phyloP scores from a whole-genome alignment of 768 basidiomycete genomes.

The Trametes cinnabarina region DNA sequence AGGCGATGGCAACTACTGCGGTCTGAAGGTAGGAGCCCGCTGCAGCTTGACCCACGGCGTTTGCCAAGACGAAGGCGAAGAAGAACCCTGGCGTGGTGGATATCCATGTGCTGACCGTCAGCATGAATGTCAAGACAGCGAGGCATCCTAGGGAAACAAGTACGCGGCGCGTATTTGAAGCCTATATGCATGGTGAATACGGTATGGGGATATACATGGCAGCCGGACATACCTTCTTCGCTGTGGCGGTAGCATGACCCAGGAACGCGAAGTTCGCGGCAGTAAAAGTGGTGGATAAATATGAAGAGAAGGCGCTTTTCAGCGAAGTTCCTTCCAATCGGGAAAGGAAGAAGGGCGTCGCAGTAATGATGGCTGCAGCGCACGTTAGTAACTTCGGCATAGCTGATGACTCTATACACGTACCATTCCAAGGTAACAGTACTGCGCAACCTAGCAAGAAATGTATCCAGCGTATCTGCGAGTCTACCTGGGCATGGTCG shows the following conservation, averaged over 20 bases:
- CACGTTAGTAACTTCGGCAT: no score
- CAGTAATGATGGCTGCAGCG: conserved; percentile 80
- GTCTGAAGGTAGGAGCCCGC: conserved; percentile 76
- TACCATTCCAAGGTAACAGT: conserved; percentile 90
- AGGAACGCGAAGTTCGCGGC: conserved; percentile 66
- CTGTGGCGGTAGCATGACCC: conserved; percentile 68
- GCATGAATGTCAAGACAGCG: conserved; percentile 51
- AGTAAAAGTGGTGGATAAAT: conserved; percentile 49
- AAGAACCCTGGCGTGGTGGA: conserved; percentile 53
- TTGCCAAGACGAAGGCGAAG: conserved; percentile 62
- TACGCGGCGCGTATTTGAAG: conserved; percentile 58
- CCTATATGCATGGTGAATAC: conserved; percentile 37
- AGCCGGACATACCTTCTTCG: conserved; percentile 54
- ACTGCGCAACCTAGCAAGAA: conserved; percentile 77
- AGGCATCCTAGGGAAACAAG: conserved; percentile 50
- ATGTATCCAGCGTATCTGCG: conserved; percentile 58
- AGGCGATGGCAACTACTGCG: conserved; percentile 75
- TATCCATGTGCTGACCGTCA: conserved; percentile 67
- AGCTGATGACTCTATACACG: not conserved
- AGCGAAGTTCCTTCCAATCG: conserved; percentile 61
- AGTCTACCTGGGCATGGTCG: conserved; percentile 25
- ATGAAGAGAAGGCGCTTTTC: conserved; percentile 46
- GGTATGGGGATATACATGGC: not conserved
- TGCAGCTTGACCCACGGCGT: conserved; percentile 55
- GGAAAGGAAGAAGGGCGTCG: conserved; percentile 76